These are phyloP conservation scores for Septoria petroselini DNA, from an alignment of 2,329 filamentous ascomycete genomes.

Conservation along the genomic window DNA sequence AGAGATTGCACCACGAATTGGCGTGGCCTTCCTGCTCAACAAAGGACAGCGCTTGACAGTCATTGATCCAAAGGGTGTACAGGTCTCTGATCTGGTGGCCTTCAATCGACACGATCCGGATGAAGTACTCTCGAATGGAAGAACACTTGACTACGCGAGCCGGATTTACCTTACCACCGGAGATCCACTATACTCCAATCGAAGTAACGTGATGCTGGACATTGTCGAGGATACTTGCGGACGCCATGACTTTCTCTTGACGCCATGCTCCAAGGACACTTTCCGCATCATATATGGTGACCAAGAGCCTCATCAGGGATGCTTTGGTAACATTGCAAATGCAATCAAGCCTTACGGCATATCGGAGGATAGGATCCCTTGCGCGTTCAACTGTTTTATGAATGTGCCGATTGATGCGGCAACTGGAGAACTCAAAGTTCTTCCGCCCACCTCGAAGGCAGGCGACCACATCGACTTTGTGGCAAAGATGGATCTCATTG, in stretches of 20 bases:
- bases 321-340: conserved; percentile 31
- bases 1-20: conserved; percentile 23
- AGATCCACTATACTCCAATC: conserved; percentile 26
- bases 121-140: conserved; percentile 27
- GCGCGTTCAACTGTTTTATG: conserved; percentile 34
- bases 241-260: conserved; percentile 26
- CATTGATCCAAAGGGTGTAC: conserved; percentile 27
- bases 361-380: conserved; percentile 26
- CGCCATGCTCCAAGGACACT: conserved; percentile 27
- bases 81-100: conserved; percentile 27
- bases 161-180: conserved; percentile 25
- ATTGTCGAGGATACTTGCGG: conserved; percentile 25
- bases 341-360: conserved; percentile 26
- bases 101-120: conserved; percentile 23
- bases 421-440: conserved; percentile 27
- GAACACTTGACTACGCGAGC: conserved; percentile 29
- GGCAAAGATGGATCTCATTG: conserved; percentile 33
- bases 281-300: conserved; percentile 30
- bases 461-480: conserved; percentile 31
- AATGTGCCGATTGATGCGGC: conserved; percentile 30
- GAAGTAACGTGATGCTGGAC: conserved; percentile 23
- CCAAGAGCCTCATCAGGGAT: conserved; percentile 30
- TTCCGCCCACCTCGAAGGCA: conserved; percentile 28
- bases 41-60: conserved; percentile 27
- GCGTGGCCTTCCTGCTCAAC: conserved; percentile 24